Evolutionary conservation across 2,329 filamentous ascomycete genomes (phyloP), one percentile per base, ranked within the genome.

Genomic region (Xylaria sp.): DNA sequence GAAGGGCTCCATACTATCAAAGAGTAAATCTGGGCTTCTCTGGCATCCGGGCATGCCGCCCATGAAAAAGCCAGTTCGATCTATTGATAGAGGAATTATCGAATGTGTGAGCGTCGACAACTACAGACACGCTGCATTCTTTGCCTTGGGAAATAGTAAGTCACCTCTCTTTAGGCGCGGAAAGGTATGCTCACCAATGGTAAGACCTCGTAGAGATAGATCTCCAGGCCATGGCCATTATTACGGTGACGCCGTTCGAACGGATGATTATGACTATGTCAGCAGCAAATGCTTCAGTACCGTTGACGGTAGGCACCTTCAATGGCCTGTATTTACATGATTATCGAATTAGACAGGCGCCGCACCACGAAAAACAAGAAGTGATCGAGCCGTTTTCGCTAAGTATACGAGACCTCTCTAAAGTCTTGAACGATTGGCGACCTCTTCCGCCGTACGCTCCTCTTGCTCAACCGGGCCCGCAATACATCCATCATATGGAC

Each of bases 241-340:
- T 94, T 5, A 90, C 89, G 26, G 87, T 89, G 63, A 88, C 92
- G 65, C 86, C 85, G 3, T 97, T 93, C 74, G 91, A 94, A 1
- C 94, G 91, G 84, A 89, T 91, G 36, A 93, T 98, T 72, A 95
- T 92, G 46, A 91, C 93, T 0, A 81, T 98, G 20, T 97, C 94
- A 0, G 85, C 90, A 59, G 86, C 90, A 51, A 81, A 88, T 72
- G 82, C 89, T 58, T 85, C 86, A 0, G 85, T 90, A 0, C 93
- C 94, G 0, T 80, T 98, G 44, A 96, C 94, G 0, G 88, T 98
- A 15, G 95, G 93, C 26, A 97, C 93, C 1, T 92, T 91, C 59
- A 84, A 90, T 67, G 93, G 92, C 1, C 84, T 98, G 1, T 92
- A 97, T 77, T 87, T 97, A 4, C 89, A 97, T 77, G 95, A 98